A percentile compares a stretch with the other conserved stretches of the same genome.
These are phyloP conservation scores for Sporisorium sorghi DNA, from an alignment of 1,284 basidiomycete genomes.

Conservation along the genomic window DNA sequence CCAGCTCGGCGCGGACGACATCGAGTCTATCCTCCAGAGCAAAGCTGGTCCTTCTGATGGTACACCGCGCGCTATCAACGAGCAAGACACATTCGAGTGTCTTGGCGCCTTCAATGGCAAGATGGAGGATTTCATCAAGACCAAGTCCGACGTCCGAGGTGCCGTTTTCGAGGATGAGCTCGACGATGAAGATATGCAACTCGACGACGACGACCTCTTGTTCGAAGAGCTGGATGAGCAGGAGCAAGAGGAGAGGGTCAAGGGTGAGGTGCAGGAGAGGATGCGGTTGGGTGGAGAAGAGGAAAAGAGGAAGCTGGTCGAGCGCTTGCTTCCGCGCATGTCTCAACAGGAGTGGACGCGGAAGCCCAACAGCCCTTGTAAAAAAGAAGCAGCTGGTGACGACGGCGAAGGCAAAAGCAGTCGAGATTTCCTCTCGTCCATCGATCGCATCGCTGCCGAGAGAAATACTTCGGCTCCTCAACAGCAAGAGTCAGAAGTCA, in stretches of 20 bases:
- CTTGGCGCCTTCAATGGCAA: slow-evolving; percentile 56
- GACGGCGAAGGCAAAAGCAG: neutral
- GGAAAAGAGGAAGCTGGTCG: slow-evolving; percentile 27
- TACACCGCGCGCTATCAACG: slow-evolving; percentile 22
- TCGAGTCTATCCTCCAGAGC: slow-evolving; percentile 40
- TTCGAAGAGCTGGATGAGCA: slow-evolving; percentile 45
- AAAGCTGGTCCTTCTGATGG: slow-evolving; percentile 1
- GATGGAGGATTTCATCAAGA: slow-evolving; percentile 58
- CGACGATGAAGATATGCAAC: slow-evolving; percentile 40
- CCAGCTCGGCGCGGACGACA: slow-evolving; percentile 36
- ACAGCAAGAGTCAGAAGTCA: neutral
- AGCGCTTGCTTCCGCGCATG: slow-evolving; percentile 35
- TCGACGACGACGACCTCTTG: slow-evolving; percentile 40
- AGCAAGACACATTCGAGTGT: slow-evolving; percentile 43
- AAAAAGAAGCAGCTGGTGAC: neutral
- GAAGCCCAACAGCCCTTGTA: neutral
- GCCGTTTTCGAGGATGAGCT: slow-evolving; percentile 61
- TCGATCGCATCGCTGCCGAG: slow-evolving; percentile 30
- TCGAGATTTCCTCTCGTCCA: slow-evolving; percentile 26
- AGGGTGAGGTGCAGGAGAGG: slow-evolving; percentile 19
- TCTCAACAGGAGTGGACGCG: slow-evolving; percentile 37
- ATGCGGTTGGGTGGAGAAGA: slow-evolving; percentile 12
- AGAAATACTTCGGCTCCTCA: neutral
- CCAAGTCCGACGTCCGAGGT: slow-evolving; percentile 57
- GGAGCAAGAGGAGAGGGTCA: slow-evolving; percentile 23